Conservation (phyloP, 1,139 yeast genomes). For the Debaryomycetaceae sp. region DNA sequence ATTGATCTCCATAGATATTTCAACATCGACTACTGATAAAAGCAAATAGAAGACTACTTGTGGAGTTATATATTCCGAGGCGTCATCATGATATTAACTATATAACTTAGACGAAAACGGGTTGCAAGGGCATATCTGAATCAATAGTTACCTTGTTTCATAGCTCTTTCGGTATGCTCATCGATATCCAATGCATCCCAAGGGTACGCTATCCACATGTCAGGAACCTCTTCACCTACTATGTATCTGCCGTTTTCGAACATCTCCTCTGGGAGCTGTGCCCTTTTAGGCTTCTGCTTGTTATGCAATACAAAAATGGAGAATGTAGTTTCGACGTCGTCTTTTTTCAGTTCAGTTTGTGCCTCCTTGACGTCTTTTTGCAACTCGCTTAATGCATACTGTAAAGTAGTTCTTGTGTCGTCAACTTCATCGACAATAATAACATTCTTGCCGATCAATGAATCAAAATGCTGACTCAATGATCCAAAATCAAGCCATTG, state of each 20-base stretch:
- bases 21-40: too few species aligned
- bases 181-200: constrained; percentile 59
- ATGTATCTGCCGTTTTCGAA: constrained; percentile 48
- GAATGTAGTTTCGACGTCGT: constrained; percentile 41
- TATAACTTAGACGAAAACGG: too few species aligned
- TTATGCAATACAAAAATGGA: constrained; percentile 59
- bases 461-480: constrained; percentile 49
- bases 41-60: too few species aligned
- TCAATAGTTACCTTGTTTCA: constrained; percentile 33
- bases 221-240: constrained; percentile 52
- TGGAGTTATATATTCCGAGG: too few species aligned
- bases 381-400: constrained; percentile 57
- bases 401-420: constrained; percentile 64
- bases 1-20: too few species aligned
- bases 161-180: constrained; percentile 36
- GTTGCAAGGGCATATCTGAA: background rate
- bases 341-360: constrained; percentile 43
- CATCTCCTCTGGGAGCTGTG: constrained; percentile 44
- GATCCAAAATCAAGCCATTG: constrained; percentile 67
- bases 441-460: constrained; percentile 56
- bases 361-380: constrained; percentile 55
- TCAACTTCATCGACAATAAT: constrained; percentile 69
- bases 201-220: constrained; percentile 61
- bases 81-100: too few species aligned
- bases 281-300: constrained; percentile 54